Evolutionary conservation across 768 basidiomycete species (phyloP).

Genomic region (Tulasnella sp.): DNA sequence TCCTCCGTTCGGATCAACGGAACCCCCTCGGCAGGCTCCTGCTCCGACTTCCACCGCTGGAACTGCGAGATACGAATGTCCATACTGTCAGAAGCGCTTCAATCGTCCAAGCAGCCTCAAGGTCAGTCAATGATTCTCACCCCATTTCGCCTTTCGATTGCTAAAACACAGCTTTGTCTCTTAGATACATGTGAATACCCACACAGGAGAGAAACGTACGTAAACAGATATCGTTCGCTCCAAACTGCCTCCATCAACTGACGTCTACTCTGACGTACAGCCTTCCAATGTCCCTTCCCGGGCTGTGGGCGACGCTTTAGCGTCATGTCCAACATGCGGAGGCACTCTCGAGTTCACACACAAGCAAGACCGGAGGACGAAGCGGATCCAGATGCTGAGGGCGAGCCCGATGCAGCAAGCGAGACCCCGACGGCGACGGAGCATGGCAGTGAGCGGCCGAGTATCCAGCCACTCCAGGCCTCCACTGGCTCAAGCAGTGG

Average conservation of each 20-base stretch:
- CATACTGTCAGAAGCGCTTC: constrained; percentile 30
- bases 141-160: not conserved
- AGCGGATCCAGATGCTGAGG: constrained; percentile 19
- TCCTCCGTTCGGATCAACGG: not conserved
- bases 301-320: constrained; percentile 29
- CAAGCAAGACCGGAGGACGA: constrained; percentile 3
- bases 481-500: not conserved
- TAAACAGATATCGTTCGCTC: not conserved
- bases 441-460: not conserved
- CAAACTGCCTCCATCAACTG: not conserved
- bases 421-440: not conserved
- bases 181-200: constrained; percentile 29
- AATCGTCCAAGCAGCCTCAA: constrained; percentile 32
- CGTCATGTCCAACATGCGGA: constrained; percentile 31
- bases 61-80: constrained; percentile 28
- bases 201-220: constrained; percentile 29
- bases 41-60: constrained; percentile 5
- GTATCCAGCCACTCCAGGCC: not conserved
- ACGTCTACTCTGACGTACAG: not conserved
- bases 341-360: constrained; percentile 27
- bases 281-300: constrained; percentile 29
- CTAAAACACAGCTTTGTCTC: not conserved
- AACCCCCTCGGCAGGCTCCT: not conserved
- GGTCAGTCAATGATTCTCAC: constrained; percentile 1
- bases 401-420: constrained; percentile 14